Evolutionary conservation across 768 basidiomycete species (phyloP), one percentile per base, ranked within the genome.

Genomic region (Kockovaella imperatae): DNA sequence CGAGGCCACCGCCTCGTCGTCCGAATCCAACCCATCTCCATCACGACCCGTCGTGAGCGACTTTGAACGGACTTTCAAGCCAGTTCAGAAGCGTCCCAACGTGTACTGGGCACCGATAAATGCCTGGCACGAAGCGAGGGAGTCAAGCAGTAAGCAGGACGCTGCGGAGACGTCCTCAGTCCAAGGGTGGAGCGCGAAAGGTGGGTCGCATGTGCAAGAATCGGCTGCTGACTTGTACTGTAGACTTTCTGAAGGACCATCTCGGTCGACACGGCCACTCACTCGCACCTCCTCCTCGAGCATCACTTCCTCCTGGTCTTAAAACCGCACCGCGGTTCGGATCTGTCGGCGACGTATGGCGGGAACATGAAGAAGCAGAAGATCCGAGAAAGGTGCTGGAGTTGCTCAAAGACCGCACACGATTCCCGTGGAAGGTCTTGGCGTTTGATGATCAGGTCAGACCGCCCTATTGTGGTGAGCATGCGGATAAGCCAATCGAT

Each of bases 381-480:
- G 74, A 78, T 46, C 86, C 86, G 17, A 81, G 86, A 23, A 69
- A 74, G n/a, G 73, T 88, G 10, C 75, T 84, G 31, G 64, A 73
- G 10, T 70, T 79, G 50, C 76, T 99, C 8, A 74, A 75, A 42
- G 77, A 89, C 52, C 80, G 83, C 11, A 70, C 67, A 4, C 60
- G 74, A 21, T 74, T 88, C 38, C 84, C 84, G 0, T 79, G 82
- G 42, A 97, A 95, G 72, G 80, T 82, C 2, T 75, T 97, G 32
- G 82, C 86, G 50, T 97, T 95, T 70, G 72, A 75, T 14, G 83
- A 83, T 49, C 88, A 97, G 67, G 77, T 78, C 0, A 80, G 95
- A 40, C 93, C 95, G 11, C 89, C 89, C 1, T 97, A 93, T 71
- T 84, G 82, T 60, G 93, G 91, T 72, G 42, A 55, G 73, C 52